phyloP scores from a whole-genome alignment of 1,139 yeast species.

The Saccharomyces hybrid region DNA sequence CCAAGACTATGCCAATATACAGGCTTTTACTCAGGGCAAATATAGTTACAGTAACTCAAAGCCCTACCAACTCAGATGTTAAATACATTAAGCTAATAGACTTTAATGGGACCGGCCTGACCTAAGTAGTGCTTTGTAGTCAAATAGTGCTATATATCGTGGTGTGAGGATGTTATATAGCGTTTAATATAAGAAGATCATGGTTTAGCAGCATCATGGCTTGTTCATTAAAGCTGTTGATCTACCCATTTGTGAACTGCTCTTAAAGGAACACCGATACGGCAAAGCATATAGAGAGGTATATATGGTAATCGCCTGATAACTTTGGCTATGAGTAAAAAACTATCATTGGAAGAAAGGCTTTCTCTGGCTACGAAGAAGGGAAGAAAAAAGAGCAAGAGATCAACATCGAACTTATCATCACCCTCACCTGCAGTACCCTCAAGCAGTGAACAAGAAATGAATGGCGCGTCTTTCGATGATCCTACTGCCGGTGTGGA shows the following conservation, averaged over 20 bases:
- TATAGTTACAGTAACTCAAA: not conserved
- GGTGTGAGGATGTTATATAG: not conserved
- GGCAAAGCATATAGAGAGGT: not conserved
- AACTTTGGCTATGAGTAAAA: slow-evolving; percentile 15
- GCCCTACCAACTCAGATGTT: not conserved
- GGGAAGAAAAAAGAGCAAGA: slow-evolving; percentile 27
- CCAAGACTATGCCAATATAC: slow-evolving; percentile 8
- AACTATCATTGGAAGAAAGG: slow-evolving; percentile 70
- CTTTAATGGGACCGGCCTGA: not conserved
- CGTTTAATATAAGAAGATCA: not conserved
- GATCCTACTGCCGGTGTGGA: not conserved
- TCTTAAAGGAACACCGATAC: not conserved
- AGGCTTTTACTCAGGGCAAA: slow-evolving; percentile 11
- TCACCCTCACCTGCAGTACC: slow-evolving; percentile 3
- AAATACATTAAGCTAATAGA: slow-evolving; percentile 3
- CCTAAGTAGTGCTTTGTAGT: not conserved
- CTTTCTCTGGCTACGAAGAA: slow-evolving; percentile 69
- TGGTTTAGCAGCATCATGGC: not conserved
- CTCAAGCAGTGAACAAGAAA: slow-evolving; percentile 4
- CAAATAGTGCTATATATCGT: not conserved
- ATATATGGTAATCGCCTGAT: not conserved
- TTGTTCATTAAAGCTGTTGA: not conserved
- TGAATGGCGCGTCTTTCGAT: not conserved
- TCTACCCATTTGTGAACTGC: not conserved
- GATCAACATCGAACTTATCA: slow-evolving; percentile 4